Evolutionary conservation across 192 early-diverging fungal species (phyloP), one percentile per base, ranked within the genome.

Genomic region (Chytriomyces confervae): DNA sequence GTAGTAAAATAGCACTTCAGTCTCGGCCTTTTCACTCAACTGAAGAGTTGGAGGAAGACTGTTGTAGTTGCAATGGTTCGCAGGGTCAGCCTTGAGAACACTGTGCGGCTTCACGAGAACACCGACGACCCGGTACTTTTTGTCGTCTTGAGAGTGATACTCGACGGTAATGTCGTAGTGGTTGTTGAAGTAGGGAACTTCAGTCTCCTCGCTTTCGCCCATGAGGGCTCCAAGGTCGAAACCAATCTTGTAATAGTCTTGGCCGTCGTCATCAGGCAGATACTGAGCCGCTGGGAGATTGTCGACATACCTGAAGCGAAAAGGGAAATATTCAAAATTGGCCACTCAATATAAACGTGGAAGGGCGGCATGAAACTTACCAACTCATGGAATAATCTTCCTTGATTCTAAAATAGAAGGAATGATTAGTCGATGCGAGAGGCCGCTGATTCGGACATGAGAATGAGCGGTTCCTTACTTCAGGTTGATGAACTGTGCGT

Each of bases 131-230:
- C 97, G 91, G 75, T 89, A 79, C 29, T 79, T 84, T 9, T 91
- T 84, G 43, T 86, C 86, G 20, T 86, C 80, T 53, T 89, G 86
- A 10, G 83, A 78, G 75, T 98, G 96, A 81, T 93, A 95, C 62
- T 93, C 84, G 69, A 98, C 86, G n/a, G 78, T 77, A 72, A 98
- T 96, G 51, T 91, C 88, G 77, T 94, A 96, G 81, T 97, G 95
- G 82, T 96, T 98, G 84, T 97, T 79, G 46, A 98, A 83, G 77
- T 79, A 75, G 6, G 87, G 78, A 16, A 57, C 79, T 24, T 67
- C 75, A 10, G 46, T 77, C 13, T 50, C 62, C 3, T 76, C 75
- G 5, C 53, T 67, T n/a, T 65, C 60, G 7, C 74, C 69, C 18
- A 77, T 48, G 48, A 76, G 74, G 18, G 61, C 66, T 0, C 95